These are phyloP conservation scores for Fusarium sp. DNA, from an alignment of 2,329 filamentous ascomycete genomes.

Conservation along the genomic window DNA sequence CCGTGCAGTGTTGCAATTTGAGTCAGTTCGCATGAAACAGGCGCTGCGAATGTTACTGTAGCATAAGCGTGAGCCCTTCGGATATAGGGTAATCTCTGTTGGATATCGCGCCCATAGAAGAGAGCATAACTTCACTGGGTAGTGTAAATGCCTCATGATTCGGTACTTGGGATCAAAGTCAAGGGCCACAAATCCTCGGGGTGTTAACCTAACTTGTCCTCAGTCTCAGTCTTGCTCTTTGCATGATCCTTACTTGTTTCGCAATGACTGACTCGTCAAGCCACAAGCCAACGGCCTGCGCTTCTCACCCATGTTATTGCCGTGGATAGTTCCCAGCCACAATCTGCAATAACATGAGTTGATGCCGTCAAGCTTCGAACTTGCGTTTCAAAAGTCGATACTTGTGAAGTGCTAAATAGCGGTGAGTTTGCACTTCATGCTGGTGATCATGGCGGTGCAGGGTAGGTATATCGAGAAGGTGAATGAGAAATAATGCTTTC, in stretches of 20 bases:
- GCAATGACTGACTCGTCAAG: constrained; percentile 29
- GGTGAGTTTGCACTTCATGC: constrained; percentile 8
- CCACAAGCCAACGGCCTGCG: constrained; percentile 1
- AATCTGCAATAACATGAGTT: not conserved
- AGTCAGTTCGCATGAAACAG: not conserved
- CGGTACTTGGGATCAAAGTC: not conserved
- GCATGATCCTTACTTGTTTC: not conserved
- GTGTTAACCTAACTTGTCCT: not conserved
- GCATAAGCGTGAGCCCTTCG: not conserved
- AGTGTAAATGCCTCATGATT: not conserved
- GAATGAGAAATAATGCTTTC: too few relatives aligned
- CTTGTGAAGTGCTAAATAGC: not conserved
- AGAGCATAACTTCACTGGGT: not conserved
- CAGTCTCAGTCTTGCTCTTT: not conserved
- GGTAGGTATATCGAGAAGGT: constrained; percentile 1
- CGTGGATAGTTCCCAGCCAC: not conserved
- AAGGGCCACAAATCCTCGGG: not conserved
- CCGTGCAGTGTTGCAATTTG: constrained; percentile 1
- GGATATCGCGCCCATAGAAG: not conserved
- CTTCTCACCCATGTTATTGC: not conserved
- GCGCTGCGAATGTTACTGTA: not conserved
- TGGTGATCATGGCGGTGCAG: not conserved
- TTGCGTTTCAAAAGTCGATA: constrained; percentile 19
- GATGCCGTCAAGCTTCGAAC: constrained; percentile 10
- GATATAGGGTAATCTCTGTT: not conserved